These are phyloP conservation scores for Solanum gandarillasii DNA, from an alignment of 257 asterid species.

Conservation along the genomic window DNA sequence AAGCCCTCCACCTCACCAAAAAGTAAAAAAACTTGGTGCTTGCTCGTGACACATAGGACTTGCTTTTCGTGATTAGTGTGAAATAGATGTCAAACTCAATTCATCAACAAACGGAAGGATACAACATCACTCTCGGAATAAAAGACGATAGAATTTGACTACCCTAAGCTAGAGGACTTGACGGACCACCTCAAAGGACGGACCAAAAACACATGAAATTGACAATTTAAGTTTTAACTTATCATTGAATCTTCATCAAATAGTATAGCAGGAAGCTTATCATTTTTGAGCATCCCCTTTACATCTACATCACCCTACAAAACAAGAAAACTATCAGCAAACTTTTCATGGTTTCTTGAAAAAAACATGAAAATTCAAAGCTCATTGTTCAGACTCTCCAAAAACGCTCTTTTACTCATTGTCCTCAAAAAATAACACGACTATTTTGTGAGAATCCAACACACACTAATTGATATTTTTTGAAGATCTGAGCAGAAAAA, in stretches of 20 bases:
- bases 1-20: neutral
- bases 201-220: neutral
- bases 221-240: constrained; percentile 9
- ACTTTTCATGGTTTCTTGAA: neutral
- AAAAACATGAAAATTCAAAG: neutral
- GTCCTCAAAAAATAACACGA: neutral
- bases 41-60: neutral
- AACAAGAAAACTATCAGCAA: neutral
- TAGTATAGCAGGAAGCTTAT: constrained; percentile 35
- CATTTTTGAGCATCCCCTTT: constrained; percentile 27
- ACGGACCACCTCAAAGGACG: neutral
- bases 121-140: neutral
- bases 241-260: constrained; percentile 39
- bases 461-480: neutral
- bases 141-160: neutral
- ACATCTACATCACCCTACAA: constrained; percentile 18
- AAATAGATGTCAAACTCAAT: neutral
- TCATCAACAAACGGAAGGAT: too few species aligned
- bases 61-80: neutral
- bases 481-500: neutral
- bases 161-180: neutral
- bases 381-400: neutral
- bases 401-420: neutral
- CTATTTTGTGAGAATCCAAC: neutral
- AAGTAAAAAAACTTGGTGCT: neutral